Base-by-base conservation (phyloP, 2,329 filamentous ascomycete species). In the Aspergillus costaricaensis region DNA sequence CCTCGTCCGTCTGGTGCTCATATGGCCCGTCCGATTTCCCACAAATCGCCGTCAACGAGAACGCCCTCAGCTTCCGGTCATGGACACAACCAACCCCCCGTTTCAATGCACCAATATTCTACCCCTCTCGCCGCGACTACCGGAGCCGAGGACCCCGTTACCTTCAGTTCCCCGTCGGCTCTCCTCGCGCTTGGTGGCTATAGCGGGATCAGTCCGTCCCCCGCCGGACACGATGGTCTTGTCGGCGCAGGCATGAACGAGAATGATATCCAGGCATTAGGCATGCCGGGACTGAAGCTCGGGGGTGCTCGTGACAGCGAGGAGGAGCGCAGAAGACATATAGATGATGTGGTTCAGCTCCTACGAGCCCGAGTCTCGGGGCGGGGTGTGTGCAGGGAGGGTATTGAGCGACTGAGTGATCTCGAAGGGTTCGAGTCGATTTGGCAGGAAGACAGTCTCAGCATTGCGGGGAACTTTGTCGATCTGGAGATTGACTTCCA, bases 401-500 rank as follows among this genome's bases (percentile, higher is more conserved):
- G 76, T 0, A 70, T 81, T 27, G 77, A 81, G 61, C 71, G 77
- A 52, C 56, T 81, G 21, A 77, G 74, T 21, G 71, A 74, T 53
- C 66, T 81, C 2, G 76, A 80, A 60, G 79, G 77, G 2, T 79
- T 81, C 32, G 77, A 80, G 53, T 79, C 77, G 14, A 76, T 80
- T 44, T 80, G 78, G 78, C 77, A 80, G 62, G 77, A 80, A 15
- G 75, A 81, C 44, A 76, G 74, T 60, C 70, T 81, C 48, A 80
- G 72, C 51, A 79, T 81, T 62, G 79, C 78, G 7, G 79, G 79
- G 4, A 79, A 80, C 50, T 77, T 76, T 57, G 78, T 81, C 32
- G 79, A 81, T 55, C 68, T 81, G 15, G 79, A 81, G 59, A 78
- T 81, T 51, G 77, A 78, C 47, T 81, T 81, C 53, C 71, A 79